Conservation (phyloP, 768 basidiomycete genomes). For the Tephrocybe sp. region DNA sequence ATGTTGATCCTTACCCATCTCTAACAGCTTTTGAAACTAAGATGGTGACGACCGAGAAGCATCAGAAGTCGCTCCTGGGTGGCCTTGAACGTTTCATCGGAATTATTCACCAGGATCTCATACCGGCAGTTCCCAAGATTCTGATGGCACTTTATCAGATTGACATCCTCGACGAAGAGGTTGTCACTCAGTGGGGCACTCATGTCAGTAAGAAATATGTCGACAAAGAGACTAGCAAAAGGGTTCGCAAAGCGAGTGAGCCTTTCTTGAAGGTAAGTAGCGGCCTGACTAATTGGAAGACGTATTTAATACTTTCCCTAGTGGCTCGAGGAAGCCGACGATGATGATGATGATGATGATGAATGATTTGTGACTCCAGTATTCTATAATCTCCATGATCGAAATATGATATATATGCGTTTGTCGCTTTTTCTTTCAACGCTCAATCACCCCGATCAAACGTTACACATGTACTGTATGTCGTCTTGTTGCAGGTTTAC, state of each 20-base stretch:
- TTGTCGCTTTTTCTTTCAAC: too few species aligned
- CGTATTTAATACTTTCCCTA: conserved; percentile 24
- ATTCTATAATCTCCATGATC: background rate
- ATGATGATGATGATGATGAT: conserved; percentile 60
- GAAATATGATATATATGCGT: too few species aligned
- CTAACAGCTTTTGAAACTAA: conserved; percentile 26
- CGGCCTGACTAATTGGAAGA: background rate
- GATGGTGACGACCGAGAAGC: conserved; percentile 92
- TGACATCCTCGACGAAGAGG: conserved; percentile 91
- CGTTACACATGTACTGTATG: too few species aligned
- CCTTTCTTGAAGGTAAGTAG: conserved; percentile 85
- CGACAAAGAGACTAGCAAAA: conserved; percentile 93
- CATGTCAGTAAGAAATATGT: conserved; percentile 97
- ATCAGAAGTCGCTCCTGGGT: conserved; percentile 92
- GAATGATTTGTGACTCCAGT: conserved; percentile 1
- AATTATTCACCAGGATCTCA: conserved; percentile 67
- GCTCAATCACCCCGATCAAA: too few species aligned
- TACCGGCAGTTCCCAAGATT: conserved; percentile 80
- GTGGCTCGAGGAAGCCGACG: conserved; percentile 91
- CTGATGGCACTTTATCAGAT: conserved; percentile 93
- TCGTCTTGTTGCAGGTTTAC: too few species aligned
- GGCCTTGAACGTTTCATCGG: conserved; percentile 89
- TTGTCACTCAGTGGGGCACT: conserved; percentile 90
- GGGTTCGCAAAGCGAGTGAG: conserved; percentile 92
- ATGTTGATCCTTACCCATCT: background rate